Evolutionary conservation across 2,329 filamentous ascomycete genomes (phyloP), one percentile per base, ranked within the genome.

Genomic region (Hymenoscyphus scutula): DNA sequence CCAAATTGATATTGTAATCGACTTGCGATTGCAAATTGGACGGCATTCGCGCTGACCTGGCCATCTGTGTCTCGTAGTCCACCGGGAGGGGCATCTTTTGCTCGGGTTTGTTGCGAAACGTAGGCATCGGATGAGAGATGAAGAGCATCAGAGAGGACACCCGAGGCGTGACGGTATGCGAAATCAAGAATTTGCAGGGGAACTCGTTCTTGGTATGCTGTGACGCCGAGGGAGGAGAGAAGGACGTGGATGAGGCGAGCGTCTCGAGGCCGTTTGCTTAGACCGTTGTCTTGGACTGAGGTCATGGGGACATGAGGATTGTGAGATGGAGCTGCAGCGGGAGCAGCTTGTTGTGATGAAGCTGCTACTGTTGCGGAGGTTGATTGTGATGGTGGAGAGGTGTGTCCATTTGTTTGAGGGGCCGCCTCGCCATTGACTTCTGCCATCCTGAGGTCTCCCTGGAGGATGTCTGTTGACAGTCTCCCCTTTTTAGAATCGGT

Each of bases 121-220:
- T 90, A 89, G 7, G 88, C 88, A 74, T 91, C 89, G 6, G 84
- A 82, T 5, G 83, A 82, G 29, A 91, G 83, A 71, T 90, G 87
- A 17, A 91, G 77, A 6, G 86, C 88, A 77, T 92, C 89, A 68
- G 80, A 85, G 23, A 93, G 84, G 38, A 93, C 81, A 62, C 84
- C 83, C 1, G 86, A 86, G 10, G 89, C 91, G 80, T 92, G 90
- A 41, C 91, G 87, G 82, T 95, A 95, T 56, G 91, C 89, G 73
- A 94, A 94, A 78, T 95, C 91, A 74, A 95, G 87, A 56, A 95
- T 86, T 63, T 93, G 86, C 0, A 94, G 83, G 0, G 91, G 91
- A 1, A 95, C 90, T 71, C 91, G 90, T 75, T 89, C 85, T 75
- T 94, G 90, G 80, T 92, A 95, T 48, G 88, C 82, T 4, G 88